Conservation (phyloP, 345 rosid genomes). For the Turritis glabra region DNA sequence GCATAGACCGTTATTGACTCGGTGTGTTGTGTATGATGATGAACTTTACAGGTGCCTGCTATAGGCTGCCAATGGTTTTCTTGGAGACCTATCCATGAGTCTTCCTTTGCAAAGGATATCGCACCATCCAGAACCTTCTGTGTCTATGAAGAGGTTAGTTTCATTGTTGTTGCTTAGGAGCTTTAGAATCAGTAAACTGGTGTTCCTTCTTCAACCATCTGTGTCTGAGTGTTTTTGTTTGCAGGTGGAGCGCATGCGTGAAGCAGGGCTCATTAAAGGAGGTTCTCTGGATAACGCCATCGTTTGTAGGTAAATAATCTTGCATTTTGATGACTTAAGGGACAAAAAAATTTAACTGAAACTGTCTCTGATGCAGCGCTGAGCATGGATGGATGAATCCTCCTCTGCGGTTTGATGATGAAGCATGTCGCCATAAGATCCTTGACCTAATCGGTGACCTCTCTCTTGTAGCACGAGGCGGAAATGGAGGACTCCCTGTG, state of each 20-base stretch:
- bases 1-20: neutral
- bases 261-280: slow-evolving; percentile 78
- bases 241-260: slow-evolving; percentile 79
- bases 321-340: slow-evolving; percentile 9
- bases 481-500: slow-evolving; percentile 83
- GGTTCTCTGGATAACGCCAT: slow-evolving; percentile 83
- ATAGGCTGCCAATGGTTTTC: slow-evolving; percentile 89
- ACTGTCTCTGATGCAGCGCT: slow-evolving; percentile 41
- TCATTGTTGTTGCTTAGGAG: neutral
- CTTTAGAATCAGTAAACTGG: neutral
- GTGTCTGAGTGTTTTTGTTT: slow-evolving; percentile 16
- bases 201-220: neutral
- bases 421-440: slow-evolving; percentile 89
- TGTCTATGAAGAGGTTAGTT: slow-evolving; percentile 73
- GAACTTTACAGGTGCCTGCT: slow-evolving; percentile 52
- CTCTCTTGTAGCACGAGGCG: slow-evolving; percentile 62
- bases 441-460: slow-evolving; percentile 89
- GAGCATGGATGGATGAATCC: slow-evolving; percentile 90
- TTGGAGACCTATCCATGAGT: slow-evolving; percentile 46
- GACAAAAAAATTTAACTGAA: neutral
- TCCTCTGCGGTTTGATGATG: slow-evolving; percentile 64
- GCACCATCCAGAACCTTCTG: slow-evolving; percentile 84
- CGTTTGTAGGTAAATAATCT: slow-evolving; percentile 67
- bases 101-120: slow-evolving; percentile 52
- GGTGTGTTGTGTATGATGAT: slow-evolving; percentile 17